Conservation (phyloP, 2,329 filamentous ascomycete species). For the Phialophora verrucosa region DNA sequence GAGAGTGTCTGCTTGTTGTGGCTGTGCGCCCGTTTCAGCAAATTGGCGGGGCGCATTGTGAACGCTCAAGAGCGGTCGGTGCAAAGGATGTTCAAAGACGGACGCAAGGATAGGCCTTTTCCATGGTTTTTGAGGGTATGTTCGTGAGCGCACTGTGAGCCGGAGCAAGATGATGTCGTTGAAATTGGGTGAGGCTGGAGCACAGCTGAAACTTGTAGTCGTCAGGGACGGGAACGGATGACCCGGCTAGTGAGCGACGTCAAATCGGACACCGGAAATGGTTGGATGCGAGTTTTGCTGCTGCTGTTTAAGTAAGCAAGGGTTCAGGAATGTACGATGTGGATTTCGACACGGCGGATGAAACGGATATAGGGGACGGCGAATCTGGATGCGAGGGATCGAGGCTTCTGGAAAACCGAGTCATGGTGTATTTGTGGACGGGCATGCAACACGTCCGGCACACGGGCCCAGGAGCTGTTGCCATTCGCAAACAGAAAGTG, state of each 20-base stretch:
- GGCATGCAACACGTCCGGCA: conserved; percentile 1
- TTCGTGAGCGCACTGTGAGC: background rate
- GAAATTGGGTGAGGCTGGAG: conserved; percentile 32
- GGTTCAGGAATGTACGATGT: conserved; percentile 18
- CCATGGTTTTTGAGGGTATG: conserved; percentile 14
- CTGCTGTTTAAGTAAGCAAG: conserved; percentile 15
- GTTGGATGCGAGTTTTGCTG: conserved; percentile 4
- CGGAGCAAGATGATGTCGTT: conserved; percentile 24
- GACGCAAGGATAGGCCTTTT: conserved; percentile 1
- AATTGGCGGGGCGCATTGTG: conserved; percentile 28
- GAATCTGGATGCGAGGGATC: background rate
- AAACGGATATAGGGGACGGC: conserved; percentile 7
- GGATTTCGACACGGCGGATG: conserved; percentile 8
- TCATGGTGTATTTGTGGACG: background rate
- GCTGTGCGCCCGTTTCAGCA: conserved; percentile 35
- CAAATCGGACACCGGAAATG: conserved; percentile 16
- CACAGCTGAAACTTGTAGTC: conserved; percentile 27
- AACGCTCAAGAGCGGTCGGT: background rate
- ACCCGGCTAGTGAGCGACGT: conserved; percentile 19
- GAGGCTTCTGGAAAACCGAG: background rate
- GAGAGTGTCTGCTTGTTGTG: conserved; percentile 32
- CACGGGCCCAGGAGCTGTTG: conserved; percentile 3
- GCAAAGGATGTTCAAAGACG: conserved; percentile 11
- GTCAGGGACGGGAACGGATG: conserved; percentile 10
- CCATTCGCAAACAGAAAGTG: conserved; percentile 12